Evolutionary conservation across 257 asterid species (phyloP), one percentile per base, ranked within the genome.

Genomic region (Salvia miltiorrhiza): DNA sequence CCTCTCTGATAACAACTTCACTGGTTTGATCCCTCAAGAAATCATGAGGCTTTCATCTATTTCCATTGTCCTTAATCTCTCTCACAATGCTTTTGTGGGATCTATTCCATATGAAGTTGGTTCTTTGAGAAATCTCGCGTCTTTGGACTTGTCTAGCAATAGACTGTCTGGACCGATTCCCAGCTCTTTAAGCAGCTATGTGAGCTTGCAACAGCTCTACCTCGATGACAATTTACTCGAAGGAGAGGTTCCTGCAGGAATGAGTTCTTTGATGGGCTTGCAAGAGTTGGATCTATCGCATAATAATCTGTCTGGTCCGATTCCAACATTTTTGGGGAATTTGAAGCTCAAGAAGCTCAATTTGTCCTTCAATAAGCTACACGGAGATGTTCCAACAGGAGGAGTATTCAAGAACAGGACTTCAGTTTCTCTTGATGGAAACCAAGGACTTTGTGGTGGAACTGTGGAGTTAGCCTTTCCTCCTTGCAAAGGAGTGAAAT

Each of bases 251-350:
- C 82, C 85, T 37, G 4, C 10, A 1, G 65, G 68, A 7, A 17
- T 81, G 44, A 71, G 76, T 53, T 62, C 71, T 47, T 48, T 80
- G 73, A 66, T 12, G 70, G 81, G 85, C 2, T 28, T 80, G 1
- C 62, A 13, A 47, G 49, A 56, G 0, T 28, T 77, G 32, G 73
- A 69, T 17, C 57, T 56, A 2, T 41, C 78, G 3, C 23, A 40
- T 13, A 77, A 77, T 43, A 73, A 50, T 9, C 45, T 77, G 2
- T 66, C 72, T 3, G 62, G 72, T 7, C 0, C 5, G 5, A 67
- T 52, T 23, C 72, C 72, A 1, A 0, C 40, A 2, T 67, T 3
- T 53, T 16, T 35, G n/a, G 28, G 21, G 8, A 14, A 1, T 1
- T 5, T 67, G 16, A 23, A 13, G 20, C 72, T 67, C 7, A 26